Percentiles rank a stretch among this genome's conserved stretches.
phyloP scores from a whole-genome alignment of 2,329 filamentous ascomycete genomes.

The Beauveria pseudobassiana region DNA sequence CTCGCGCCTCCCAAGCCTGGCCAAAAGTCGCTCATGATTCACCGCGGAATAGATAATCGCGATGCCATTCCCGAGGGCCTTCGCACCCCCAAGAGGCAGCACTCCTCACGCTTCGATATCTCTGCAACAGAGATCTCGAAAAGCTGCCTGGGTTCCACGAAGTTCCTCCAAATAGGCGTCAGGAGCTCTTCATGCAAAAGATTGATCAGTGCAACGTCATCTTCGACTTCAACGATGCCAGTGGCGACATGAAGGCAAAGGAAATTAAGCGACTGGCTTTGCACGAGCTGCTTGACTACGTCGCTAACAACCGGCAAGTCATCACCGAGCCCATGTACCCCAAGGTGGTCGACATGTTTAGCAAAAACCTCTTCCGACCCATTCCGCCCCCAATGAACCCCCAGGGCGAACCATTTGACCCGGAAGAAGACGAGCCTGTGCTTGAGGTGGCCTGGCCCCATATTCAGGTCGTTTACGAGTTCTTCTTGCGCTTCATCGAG shows the following conservation, averaged over 20 bases:
- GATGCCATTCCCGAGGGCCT: constrained; percentile 87
- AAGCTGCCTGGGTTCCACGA: constrained; percentile 98
- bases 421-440: constrained; percentile 96
- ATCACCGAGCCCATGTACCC: constrained; percentile 99
- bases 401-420: constrained; percentile 95
- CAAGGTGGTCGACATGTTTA: constrained; percentile 97
- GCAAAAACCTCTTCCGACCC: constrained; percentile 94
- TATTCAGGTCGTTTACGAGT: constrained; percentile 98
- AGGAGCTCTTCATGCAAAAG: constrained; percentile 99
- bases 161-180: constrained; percentile 85
- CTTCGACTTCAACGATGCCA: constrained; percentile 98
- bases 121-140: constrained; percentile 91
- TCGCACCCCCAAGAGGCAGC: constrained; percentile 89
- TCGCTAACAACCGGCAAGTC: constrained; percentile 95
- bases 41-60: constrained; percentile 81
- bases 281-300: constrained; percentile 94
- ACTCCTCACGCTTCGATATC: constrained; percentile 96
- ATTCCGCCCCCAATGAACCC: constrained; percentile 97
- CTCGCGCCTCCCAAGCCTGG: constrained; percentile 89
- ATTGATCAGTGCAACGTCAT: constrained; percentile 99
- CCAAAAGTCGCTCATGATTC: constrained; percentile 79
- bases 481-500: constrained; percentile 97
- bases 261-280: constrained; percentile 96
- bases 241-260: constrained; percentile 98
- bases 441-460: constrained; percentile 98